Evolutionary conservation across 2,329 filamentous ascomycete species (phyloP), one percentile per base, ranked within the genome.

Genomic region (Ophiostoma ips): DNA sequence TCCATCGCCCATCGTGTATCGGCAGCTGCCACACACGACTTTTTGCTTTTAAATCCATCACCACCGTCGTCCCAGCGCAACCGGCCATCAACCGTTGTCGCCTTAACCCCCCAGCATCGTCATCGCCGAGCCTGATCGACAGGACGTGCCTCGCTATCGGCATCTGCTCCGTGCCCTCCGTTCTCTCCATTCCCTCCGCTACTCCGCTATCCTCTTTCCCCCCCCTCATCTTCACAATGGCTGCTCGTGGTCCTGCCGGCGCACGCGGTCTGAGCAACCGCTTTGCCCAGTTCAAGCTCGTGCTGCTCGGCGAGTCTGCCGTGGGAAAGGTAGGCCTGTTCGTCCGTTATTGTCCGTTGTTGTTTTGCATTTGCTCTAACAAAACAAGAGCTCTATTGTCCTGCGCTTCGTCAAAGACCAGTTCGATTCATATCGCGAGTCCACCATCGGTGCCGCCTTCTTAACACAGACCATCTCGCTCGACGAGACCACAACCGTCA

Each of bases 341-440:
- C 47, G 50, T 50, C 53, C 50, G 47, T 45, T 36, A 40, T 16
- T n/a, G 9, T 15, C 19, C 24, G 12, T 13, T 30, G 13, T 19
- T 30, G n/a, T 15, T 8, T 9, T 30, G 8, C 34, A 34, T 49
- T 52, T 52, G 19, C 48, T 50, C n/a, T n/a, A 38, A 52, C 45
- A 53, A 12, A 60, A 66, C 52, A 60, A 95, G 90, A 95, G 89
- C 71, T 98, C 92, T 58, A 83, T 98, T 68, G 92, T 98, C 51
- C 74, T 98, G 64, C 84, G 94, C 70, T 98, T 98, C 64, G 92
- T 98, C 64, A 98, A 98, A 88, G 90, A 98, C 69, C 92, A 96
- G 87, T 98, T 98, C 70, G 92, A 98, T 74, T 79, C 76, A 48
- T 95, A 95, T 73, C 82, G 89, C 69, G 90, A 95, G 80, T 95